Evolutionary conservation across 331 rosid genomes (phyloP).

Genomic region (Dryas integrifolia): DNA sequence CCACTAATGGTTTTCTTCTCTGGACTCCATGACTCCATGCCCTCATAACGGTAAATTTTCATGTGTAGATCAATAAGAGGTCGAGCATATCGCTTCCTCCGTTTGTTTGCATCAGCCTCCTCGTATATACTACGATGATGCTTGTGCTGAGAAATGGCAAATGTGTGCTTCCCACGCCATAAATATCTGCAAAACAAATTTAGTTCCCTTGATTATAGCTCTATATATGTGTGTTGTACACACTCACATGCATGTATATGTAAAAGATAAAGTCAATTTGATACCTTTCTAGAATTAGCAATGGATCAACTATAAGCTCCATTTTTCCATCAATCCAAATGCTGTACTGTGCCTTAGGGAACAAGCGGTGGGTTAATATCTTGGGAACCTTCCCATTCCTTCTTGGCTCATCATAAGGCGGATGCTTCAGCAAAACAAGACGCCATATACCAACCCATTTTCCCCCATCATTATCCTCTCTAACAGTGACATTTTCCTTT

Average conservation of each 20-base stretch:
- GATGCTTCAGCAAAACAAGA: slow-evolving; percentile 68
- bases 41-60: slow-evolving; percentile 90
- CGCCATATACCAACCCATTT: slow-evolving; percentile 98
- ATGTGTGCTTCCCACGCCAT: slow-evolving; percentile 88
- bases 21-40: slow-evolving; percentile 83
- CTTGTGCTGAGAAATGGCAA: slow-evolving; percentile 96
- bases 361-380: slow-evolving; percentile 83
- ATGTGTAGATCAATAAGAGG: slow-evolving; percentile 95
- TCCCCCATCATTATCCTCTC: slow-evolving; percentile 62
- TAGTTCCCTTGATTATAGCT: not conserved
- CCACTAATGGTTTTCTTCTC: slow-evolving; percentile 70
- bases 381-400: slow-evolving; percentile 97
- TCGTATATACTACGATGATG: slow-evolving; percentile 81
- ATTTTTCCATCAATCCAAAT: slow-evolving; percentile 99
- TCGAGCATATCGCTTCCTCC: slow-evolving; percentile 97
- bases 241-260: not conserved
- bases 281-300: slow-evolving; percentile 90
- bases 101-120: slow-evolving; percentile 96
- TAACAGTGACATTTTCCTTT: slow-evolving; percentile 65
- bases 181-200: slow-evolving; percentile 57
- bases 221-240: not conserved
- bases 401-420: slow-evolving; percentile 97
- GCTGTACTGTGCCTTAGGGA: slow-evolving; percentile 89
- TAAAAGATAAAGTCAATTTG: not conserved
- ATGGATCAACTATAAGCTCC: slow-evolving; percentile 94